Percentiles rank a stretch among this genome's conserved stretches.
Conservation (phyloP, 495 filamentous ascomycete species). For the Neurospora sp. region DNA sequence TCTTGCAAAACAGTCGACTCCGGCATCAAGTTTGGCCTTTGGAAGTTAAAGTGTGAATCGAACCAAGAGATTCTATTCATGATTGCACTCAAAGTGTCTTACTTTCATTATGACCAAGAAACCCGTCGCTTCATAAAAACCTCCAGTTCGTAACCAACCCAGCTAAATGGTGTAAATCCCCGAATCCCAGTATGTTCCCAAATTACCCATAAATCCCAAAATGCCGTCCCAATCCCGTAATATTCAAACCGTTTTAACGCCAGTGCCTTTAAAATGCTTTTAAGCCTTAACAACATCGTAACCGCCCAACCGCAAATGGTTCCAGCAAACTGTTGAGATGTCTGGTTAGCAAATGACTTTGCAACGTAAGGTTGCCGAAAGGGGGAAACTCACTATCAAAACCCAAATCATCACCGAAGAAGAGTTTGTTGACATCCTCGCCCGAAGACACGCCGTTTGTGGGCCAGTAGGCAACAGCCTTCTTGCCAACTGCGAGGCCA, state of each 20-base stretch:
- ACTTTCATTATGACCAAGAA: neutral
- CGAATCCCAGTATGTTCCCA: neutral
- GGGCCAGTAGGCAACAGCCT: slow-evolving; percentile 49
- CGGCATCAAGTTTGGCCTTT: neutral
- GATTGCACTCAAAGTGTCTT: neutral
- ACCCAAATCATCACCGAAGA: slow-evolving; percentile 59
- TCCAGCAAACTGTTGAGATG: slow-evolving; percentile 33
- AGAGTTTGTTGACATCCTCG: slow-evolving; percentile 45
- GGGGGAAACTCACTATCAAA: slow-evolving; percentile 28
- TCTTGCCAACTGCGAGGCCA: slow-evolving; percentile 54
- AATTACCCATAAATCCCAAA: neutral
- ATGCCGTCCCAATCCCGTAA: neutral
- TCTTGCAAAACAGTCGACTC: neutral
- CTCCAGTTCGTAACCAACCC: neutral
- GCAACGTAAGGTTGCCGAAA: neutral
- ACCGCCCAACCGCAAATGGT: slow-evolving; percentile 41
- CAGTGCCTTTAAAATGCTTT: neutral
- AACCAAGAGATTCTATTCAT: neutral
- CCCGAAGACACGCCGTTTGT: slow-evolving; percentile 41
- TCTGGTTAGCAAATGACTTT: neutral
- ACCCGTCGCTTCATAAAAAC: neutral
- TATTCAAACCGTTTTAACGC: neutral
- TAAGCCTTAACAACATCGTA: slow-evolving; percentile 1
- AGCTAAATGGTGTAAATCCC: neutral
- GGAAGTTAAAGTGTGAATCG: neutral